Conservation (phyloP, 2,329 filamentous ascomycete species). For the Metarhizium sp. region DNA sequence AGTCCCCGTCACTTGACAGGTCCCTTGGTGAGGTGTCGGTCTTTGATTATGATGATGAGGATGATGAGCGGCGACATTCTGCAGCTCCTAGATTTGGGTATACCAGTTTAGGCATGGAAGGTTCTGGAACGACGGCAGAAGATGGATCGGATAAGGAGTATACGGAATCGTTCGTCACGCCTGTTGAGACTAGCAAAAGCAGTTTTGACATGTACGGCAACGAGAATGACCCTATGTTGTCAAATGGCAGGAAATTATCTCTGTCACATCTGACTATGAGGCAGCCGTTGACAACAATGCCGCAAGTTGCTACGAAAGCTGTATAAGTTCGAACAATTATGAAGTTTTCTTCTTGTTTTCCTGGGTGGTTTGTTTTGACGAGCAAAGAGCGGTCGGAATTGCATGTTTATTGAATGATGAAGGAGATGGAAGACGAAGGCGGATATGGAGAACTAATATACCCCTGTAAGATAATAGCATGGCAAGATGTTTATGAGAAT, state of each 20-base stretch:
- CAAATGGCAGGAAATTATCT: slow-evolving; percentile 54
- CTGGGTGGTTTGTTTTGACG: background rate
- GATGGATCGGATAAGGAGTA: slow-evolving; percentile 32
- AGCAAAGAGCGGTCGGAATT: background rate
- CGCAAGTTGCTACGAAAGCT: slow-evolving; percentile 15
- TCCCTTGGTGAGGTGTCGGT: slow-evolving; percentile 28
- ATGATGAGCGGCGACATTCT: slow-evolving; percentile 13
- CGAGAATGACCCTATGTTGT: slow-evolving; percentile 33
- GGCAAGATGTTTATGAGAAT: background rate
- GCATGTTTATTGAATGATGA: background rate
- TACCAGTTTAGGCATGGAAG: slow-evolving; percentile 15
- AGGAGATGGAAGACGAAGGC: background rate
- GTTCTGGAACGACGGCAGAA: slow-evolving; percentile 25
- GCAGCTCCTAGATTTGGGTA: background rate
- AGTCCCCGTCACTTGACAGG: slow-evolving; percentile 25
- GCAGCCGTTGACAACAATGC: slow-evolving; percentile 12
- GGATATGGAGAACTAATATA: background rate
- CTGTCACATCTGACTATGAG: slow-evolving; percentile 49
- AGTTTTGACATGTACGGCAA: slow-evolving; percentile 32
- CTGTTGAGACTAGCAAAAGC: slow-evolving; percentile 33
- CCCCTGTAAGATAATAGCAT: background rate
- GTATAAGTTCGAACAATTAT: slow-evolving; percentile 8
- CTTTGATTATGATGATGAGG: slow-evolving; percentile 34
- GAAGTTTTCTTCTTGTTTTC: too few relatives aligned
- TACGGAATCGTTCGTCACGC: slow-evolving; percentile 43